phyloP scores from a whole-genome alignment of 1,284 basidiomycete species.

The Heterobasidion occidentale region DNA sequence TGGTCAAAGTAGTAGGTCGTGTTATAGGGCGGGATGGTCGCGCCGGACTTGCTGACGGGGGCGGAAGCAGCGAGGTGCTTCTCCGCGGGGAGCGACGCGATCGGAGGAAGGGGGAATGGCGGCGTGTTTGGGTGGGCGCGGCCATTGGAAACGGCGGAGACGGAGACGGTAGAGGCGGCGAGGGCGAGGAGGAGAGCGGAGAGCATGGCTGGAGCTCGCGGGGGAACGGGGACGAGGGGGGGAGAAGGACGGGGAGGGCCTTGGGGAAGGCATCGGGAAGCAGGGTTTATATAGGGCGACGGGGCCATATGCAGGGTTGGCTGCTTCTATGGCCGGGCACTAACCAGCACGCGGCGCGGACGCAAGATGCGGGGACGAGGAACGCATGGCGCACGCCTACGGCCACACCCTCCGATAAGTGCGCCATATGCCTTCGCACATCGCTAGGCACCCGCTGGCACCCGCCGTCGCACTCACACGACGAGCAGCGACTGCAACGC shows the following conservation, averaged over 20 bases:
- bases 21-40: conserved; percentile 10
- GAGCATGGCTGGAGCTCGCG: not conserved
- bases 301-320: not conserved
- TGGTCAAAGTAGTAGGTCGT: conserved; percentile 62
- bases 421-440: too few relatives aligned
- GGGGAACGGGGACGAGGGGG: too few relatives aligned
- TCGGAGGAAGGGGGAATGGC: not conserved
- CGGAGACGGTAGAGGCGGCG: not conserved
- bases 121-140: not conserved
- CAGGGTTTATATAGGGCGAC: not conserved
- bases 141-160: not conserved
- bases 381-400: too few relatives aligned
- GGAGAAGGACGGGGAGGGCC: not conserved
- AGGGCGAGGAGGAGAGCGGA: not conserved
- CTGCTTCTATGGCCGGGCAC: not conserved
- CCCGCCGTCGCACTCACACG: too few relatives aligned
- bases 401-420: too few relatives aligned
- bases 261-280: not conserved
- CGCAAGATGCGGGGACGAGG: too few relatives aligned
- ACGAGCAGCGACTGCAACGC: too few relatives aligned
- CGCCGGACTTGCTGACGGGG: not conserved
- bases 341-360: too few relatives aligned
- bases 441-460: too few relatives aligned
- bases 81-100: not conserved
- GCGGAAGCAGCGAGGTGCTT: not conserved